These are phyloP conservation scores for Hortiboletus campestris DNA, from an alignment of 768 basidiomycete genomes.

Conservation along the genomic window DNA sequence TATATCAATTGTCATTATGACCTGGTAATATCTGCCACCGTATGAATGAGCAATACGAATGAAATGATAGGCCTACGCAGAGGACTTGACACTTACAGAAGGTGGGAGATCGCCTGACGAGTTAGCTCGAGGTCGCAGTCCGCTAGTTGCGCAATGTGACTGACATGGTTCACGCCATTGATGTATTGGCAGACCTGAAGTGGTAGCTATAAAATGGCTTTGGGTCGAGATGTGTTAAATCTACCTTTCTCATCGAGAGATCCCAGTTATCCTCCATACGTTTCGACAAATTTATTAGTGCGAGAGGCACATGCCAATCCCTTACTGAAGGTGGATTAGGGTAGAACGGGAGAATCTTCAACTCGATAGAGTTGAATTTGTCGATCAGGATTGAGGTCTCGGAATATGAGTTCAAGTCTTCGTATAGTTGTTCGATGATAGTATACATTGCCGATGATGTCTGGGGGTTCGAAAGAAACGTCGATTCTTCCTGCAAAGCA, in stretches of 20 bases:
- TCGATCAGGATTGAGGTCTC: constrained; percentile 93
- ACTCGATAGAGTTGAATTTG: constrained; percentile 88
- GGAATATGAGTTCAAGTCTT: constrained; percentile 95
- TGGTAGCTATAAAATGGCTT: background rate
- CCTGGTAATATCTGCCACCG: constrained; percentile 82
- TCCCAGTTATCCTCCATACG: constrained; percentile 94
- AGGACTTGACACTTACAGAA: constrained; percentile 58
- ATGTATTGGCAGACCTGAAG: constrained; percentile 70
- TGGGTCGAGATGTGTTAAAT: background rate
- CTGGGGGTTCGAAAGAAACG: constrained; percentile 74
- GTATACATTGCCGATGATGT: constrained; percentile 69
- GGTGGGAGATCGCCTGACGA: constrained; percentile 84
- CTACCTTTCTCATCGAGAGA: constrained; percentile 86
- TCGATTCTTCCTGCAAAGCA: constrained; percentile 74
- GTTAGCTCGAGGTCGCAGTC: constrained; percentile 84
- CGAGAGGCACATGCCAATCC: constrained; percentile 95
- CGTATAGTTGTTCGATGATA: constrained; percentile 94
- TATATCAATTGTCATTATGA: constrained; percentile 94
- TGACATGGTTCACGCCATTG: constrained; percentile 89
- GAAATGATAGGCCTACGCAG: background rate
- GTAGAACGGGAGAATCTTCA: constrained; percentile 96
- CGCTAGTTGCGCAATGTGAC: constrained; percentile 86
- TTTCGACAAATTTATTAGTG: constrained; percentile 78
- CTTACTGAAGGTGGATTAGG: constrained; percentile 88
- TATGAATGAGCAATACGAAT: constrained; percentile 4